Evolutionary conservation across 371 early-diverging fungal genomes (phyloP).

Genomic region (Thermomucor indicae-seudaticae): DNA sequence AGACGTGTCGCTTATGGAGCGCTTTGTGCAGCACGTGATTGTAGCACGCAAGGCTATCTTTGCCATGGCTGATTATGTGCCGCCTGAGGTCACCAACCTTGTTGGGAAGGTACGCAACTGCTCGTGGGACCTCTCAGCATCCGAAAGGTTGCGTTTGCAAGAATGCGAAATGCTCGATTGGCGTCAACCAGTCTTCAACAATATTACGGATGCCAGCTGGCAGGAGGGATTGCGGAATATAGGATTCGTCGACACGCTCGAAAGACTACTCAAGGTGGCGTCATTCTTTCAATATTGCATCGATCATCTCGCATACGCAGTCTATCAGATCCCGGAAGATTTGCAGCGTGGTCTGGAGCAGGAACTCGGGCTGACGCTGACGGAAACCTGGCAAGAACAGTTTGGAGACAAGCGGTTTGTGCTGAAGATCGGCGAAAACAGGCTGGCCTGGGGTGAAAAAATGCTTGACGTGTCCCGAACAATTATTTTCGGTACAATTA

Average conservation of each 20-base stretch:
- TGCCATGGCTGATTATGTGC: slow-evolving; percentile 6
- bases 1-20: slow-evolving; percentile 11
- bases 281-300: slow-evolving; percentile 36
- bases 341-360: slow-evolving; percentile 33
- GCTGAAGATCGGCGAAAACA: too few relatives aligned
- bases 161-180: neutral
- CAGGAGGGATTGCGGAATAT: neutral
- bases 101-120: slow-evolving; percentile 30
- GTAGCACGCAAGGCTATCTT: slow-evolving; percentile 18
- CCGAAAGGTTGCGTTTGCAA: slow-evolving; percentile 2
- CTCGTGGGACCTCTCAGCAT: slow-evolving; percentile 21
- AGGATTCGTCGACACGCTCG: neutral
- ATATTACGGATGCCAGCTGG: neutral
- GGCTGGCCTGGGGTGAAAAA: too few relatives aligned
- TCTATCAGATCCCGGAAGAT: slow-evolving; percentile 28
- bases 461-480: too few relatives aligned
- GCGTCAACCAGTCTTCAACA: neutral
- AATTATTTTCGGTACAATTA: neutral
- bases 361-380: slow-evolving; percentile 22
- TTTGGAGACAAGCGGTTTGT: too few relatives aligned
- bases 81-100: slow-evolving; percentile 7
- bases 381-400: slow-evolving; percentile 12
- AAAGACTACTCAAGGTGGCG: slow-evolving; percentile 16
- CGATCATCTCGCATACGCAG: slow-evolving; percentile 33
- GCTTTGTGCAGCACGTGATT: slow-evolving; percentile 16